Conservation (phyloP, 164 flowering plant species). For the Aristolochia contorta region DNA sequence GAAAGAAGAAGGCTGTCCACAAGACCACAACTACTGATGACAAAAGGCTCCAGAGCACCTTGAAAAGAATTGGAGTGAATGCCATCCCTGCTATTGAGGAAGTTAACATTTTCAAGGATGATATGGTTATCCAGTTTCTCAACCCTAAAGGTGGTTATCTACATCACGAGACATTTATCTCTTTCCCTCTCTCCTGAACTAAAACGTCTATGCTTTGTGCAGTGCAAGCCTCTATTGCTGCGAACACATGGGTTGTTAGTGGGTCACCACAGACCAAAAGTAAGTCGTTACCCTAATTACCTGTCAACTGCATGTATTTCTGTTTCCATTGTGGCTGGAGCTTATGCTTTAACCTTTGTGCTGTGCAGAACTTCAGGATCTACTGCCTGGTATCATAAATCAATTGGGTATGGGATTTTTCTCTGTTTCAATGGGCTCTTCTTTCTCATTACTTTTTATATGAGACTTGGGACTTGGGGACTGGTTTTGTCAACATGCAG, state of each 20-base stretch:
- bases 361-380: conserved; percentile 45
- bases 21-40: conserved; percentile 90
- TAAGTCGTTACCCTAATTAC: conserved; percentile 12
- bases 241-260: conserved; percentile 96
- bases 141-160: conserved; percentile 38
- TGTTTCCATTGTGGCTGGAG: not conserved
- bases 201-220: conserved; percentile 14
- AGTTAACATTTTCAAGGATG: conserved; percentile 68
- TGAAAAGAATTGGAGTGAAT: conserved; percentile 78
- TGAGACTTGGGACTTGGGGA: too few species aligned
- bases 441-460: not conserved
- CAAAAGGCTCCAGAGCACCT: conserved; percentile 86
- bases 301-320: not conserved
- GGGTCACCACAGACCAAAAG: conserved; percentile 82
- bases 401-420: conserved; percentile 28
- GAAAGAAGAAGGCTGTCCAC: conserved; percentile 98
- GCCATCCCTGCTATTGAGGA: conserved; percentile 62
- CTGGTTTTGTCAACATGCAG: too few species aligned
- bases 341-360: not conserved
- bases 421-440: not conserved
- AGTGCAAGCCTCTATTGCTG: conserved; percentile 92
- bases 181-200: not conserved
- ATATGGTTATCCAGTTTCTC: conserved; percentile 44
- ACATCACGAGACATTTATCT: not conserved
- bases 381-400: conserved; percentile 55